Evolutionary conservation across 2,329 filamentous ascomycete genomes (phyloP).

Genomic region (Xylariaceae sp.): DNA sequence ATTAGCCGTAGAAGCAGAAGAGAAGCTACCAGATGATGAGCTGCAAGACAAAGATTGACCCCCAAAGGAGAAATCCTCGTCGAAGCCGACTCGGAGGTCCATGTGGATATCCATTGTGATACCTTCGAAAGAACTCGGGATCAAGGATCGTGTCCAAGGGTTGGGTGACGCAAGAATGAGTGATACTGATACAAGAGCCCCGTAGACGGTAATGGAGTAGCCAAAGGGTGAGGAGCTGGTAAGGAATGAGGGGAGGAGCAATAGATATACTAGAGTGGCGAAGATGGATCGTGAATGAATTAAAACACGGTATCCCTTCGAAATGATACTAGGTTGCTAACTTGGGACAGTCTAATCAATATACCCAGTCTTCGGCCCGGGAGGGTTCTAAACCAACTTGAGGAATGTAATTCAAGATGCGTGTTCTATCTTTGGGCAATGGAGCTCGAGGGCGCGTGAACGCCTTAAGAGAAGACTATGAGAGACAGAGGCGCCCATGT

Average conservation of each 20-base stretch:
- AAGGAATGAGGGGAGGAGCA: slow-evolving; percentile 40
- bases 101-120: slow-evolving; percentile 44
- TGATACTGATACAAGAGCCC: slow-evolving; percentile 19
- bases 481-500: slow-evolving; percentile 27
- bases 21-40: slow-evolving; percentile 40
- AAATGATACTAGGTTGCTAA: slow-evolving; percentile 26
- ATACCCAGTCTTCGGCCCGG: slow-evolving; percentile 37
- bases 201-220: neutral
- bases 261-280: slow-evolving; percentile 37
- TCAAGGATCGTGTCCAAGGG: slow-evolving; percentile 23
- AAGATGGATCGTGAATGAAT: slow-evolving; percentile 29
- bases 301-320: slow-evolving; percentile 33
- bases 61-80: slow-evolving; percentile 36
- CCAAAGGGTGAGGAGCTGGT: neutral
- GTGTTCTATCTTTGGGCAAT: slow-evolving; percentile 25
- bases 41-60: slow-evolving; percentile 29
- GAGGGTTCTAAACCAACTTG: slow-evolving; percentile 32
- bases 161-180: slow-evolving; percentile 20
- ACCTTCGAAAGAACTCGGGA: slow-evolving; percentile 23
- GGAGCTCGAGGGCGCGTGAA: slow-evolving; percentile 18
- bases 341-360: slow-evolving; percentile 38
- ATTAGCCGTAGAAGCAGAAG: slow-evolving; percentile 39
- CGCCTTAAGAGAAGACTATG: slow-evolving; percentile 4
- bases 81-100: slow-evolving; percentile 37
- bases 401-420: slow-evolving; percentile 37